These are phyloP conservation scores for Fusarium sp. DNA, from an alignment of 2,329 filamentous ascomycete species.

Conservation along the genomic window DNA sequence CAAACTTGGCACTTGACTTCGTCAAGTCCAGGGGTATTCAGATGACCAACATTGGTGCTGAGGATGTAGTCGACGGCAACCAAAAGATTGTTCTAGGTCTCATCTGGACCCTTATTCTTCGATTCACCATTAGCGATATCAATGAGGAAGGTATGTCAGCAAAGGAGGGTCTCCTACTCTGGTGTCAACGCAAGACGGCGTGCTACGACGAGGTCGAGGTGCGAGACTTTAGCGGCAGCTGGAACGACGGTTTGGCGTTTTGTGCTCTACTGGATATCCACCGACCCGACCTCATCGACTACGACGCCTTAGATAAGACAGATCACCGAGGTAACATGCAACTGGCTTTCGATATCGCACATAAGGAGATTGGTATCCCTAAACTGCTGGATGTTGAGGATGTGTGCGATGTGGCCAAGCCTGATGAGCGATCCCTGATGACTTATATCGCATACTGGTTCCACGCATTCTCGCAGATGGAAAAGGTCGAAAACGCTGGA, in stretches of 20 bases:
- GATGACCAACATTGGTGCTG: constrained; percentile 98
- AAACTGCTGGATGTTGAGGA: constrained; percentile 97
- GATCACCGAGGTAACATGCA: constrained; percentile 99
- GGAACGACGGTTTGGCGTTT: constrained; percentile 98
- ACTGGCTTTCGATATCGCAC: constrained; percentile 95
- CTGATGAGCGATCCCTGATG: constrained; percentile 97
- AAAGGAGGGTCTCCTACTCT: constrained; percentile 93
- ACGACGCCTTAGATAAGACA: constrained; percentile 91
- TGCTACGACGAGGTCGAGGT: constrained; percentile 99
- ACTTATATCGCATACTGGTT: constrained; percentile 99
- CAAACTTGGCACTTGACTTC: constrained; percentile 94
- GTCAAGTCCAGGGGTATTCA: constrained; percentile 93
- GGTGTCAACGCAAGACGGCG: constrained; percentile 98
- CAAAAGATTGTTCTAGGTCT: constrained; percentile 96
- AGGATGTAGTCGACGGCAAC: constrained; percentile 98
- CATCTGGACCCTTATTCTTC: constrained; percentile 98
- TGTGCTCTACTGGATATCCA: constrained; percentile 98
- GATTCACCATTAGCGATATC: constrained; percentile 99
- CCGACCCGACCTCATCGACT: constrained; percentile 96
- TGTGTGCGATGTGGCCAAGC: constrained; percentile 95
- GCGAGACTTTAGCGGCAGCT: constrained; percentile 93
- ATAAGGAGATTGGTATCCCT: constrained; percentile 96
- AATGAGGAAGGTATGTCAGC: constrained; percentile 98
- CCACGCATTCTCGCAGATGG: constrained; percentile 99
- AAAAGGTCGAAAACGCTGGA: constrained; percentile 97